Evolutionary conservation across 176 grass and related monocot genomes (phyloP), one percentile per base, ranked within the genome.

Genomic region (Hyparrhenia diplandra): DNA sequence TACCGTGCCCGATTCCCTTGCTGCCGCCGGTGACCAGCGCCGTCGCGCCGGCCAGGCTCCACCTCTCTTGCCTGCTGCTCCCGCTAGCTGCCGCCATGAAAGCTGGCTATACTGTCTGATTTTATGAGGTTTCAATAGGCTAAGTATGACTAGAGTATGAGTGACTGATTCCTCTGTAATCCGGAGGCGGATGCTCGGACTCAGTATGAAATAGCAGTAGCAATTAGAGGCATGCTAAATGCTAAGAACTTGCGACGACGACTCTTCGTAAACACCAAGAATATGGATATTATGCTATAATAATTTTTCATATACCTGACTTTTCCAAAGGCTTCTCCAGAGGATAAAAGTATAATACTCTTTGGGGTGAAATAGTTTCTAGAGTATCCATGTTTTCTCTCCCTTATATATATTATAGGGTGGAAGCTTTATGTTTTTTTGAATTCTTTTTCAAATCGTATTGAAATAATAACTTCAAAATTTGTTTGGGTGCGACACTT

Each of bases 21-120:
- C 51, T 87, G 29, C 85, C 79, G n/a, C 72, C 72, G 10, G 85
- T 87, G 79, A 86, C 77, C 7, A 82, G 64, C 35, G 54, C 79
- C 5, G 79, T 82, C 11, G 62, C 47, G 31, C 79, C 79, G 6
- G 27, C 18, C 0, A 87, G 64, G 59, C 72, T 51, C 79, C 73
- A 87, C 60, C 79, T 36, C 51, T 41, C 21, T 10, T 52, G 18
- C 49, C 49, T 52, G 49, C n/a, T n/a, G n/a, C 49, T 52, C 49
- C 8, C 10, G n/a, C 55, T 11, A 24, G 55, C n/a, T 2, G n/a
- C n/a, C 10, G 55, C 21, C 55, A 59, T 59, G 55, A 23, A n/a
- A 10, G 16, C 17, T 51, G 8, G 14, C 13, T 46, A n/a, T n/a
- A 16, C 46, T 51, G 20, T 20, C 3, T 21, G 49, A 21, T 21